Evolutionary conservation across 805 yeast species (phyloP).

Genomic region (Starmerella bombicola): DNA sequence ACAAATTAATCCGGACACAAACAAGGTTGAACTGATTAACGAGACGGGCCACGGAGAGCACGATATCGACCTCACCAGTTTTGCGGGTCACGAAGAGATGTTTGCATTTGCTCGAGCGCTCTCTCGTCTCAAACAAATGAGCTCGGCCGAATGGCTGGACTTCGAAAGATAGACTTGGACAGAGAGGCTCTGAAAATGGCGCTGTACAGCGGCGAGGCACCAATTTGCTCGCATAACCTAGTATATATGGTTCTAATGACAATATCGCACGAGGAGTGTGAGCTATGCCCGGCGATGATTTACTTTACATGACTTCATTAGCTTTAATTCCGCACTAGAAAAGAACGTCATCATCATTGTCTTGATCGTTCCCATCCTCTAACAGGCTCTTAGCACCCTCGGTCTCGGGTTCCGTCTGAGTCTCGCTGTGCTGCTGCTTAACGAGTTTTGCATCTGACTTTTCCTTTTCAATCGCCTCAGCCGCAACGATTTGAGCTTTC

Average conservation of each 20-base stretch:
- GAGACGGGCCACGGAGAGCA: conserved; percentile 45
- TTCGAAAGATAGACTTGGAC: conserved; percentile 11
- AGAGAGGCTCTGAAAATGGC: too few species aligned
- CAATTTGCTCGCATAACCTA: neutral
- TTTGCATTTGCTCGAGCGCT: conserved; percentile 95
- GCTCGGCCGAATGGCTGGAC: conserved; percentile 69
- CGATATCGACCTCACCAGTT: conserved; percentile 35
- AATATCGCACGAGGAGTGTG: neutral
- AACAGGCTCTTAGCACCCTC: too few species aligned
- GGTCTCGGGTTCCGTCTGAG: too few species aligned
- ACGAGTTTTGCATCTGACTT: conserved; percentile 8
- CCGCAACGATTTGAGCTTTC: conserved; percentile 18
- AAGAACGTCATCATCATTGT: too few species aligned
- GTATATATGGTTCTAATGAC: too few species aligned
- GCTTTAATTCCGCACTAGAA: too few species aligned
- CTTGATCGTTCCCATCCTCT: too few species aligned
- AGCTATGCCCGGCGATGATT: neutral
- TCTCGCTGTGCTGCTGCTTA: too few species aligned
- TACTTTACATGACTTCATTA: too few species aligned
- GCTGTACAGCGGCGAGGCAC: too few species aligned
- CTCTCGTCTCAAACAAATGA: conserved; percentile 84
- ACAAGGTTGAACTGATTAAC: conserved; percentile 19
- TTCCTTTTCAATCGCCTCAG: conserved; percentile 7
- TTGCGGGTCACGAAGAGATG: conserved; percentile 85
- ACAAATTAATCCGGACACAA: conserved; percentile 30